A percentile compares a stretch with the other conserved stretches of the same genome.
phyloP scores from a whole-genome alignment of 768 basidiomycete species.

The Mycena floridula region DNA sequence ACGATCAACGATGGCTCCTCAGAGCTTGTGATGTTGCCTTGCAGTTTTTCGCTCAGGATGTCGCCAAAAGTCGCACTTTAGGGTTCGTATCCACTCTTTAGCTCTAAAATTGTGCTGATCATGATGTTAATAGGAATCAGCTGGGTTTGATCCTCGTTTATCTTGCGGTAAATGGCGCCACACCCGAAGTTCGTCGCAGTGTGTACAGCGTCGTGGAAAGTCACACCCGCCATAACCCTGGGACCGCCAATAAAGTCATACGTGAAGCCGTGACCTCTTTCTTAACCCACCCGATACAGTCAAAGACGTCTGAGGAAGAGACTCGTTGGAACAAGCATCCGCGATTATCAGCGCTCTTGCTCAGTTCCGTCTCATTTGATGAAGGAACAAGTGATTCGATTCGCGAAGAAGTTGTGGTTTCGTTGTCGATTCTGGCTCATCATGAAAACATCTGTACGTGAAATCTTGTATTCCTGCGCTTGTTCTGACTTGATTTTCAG shows the following conservation, averaged over 20 bases:
- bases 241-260: slow-evolving; percentile 45
- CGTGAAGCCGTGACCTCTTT: slow-evolving; percentile 51
- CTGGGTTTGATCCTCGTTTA: slow-evolving; percentile 66
- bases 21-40: slow-evolving; percentile 52
- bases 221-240: slow-evolving; percentile 33
- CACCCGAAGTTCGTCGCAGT: slow-evolving; percentile 46
- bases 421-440: slow-evolving; percentile 65
- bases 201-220: slow-evolving; percentile 36
- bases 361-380: slow-evolving; percentile 41
- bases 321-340: slow-evolving; percentile 42
- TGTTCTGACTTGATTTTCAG: slow-evolving; percentile 17
- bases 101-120: not conserved
- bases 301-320: slow-evolving; percentile 25
- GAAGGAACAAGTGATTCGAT: slow-evolving; percentile 17
- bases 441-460: slow-evolving; percentile 60
- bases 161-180: slow-evolving; percentile 54
- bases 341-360: slow-evolving; percentile 46
- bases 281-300: slow-evolving; percentile 30
- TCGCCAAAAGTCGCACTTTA: slow-evolving; percentile 48
- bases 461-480: not conserved
- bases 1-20: slow-evolving; percentile 74
- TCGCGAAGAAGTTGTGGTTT: slow-evolving; percentile 42
- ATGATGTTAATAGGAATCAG: slow-evolving; percentile 35
- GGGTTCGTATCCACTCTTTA: slow-evolving; percentile 26
- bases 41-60: slow-evolving; percentile 39